Evolutionary conservation across 1,284 basidiomycete genomes (phyloP), one percentile per base, ranked within the genome.

Genomic region (Ganoderma meredithae): DNA sequence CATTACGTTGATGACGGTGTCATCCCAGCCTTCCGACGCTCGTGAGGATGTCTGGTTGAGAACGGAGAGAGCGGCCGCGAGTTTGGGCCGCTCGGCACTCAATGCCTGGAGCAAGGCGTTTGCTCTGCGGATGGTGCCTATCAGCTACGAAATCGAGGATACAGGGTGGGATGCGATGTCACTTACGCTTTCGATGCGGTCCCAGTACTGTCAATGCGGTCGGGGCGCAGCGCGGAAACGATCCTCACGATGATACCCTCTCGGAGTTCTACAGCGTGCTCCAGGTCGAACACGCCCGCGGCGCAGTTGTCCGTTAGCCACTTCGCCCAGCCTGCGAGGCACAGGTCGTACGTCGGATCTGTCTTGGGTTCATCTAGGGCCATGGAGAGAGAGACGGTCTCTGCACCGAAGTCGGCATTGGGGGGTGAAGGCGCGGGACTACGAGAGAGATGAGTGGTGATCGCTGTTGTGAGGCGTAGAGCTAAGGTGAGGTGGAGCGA

Each of bases 251-350:
- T 77, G 1, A 83, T 76, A 53, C 88, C 84, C 68, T 82, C 76
- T 41, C 74, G 84, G 65, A 80, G 82, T 39, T 88, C 62, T 25
- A 69, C 56, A 2, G 61, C 65, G 3, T 67, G 71, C 39, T 81
- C 82, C 3, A 70, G 64, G 15, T 79, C 73, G 8, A 75, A 53
- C 22, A 72, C 74, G 36, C 76, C 75, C 25, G 74, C 72, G 0
- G 78, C 75, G 78, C 81, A 84, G 17, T 75, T 80, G 47, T 85
- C 81, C 22, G 85, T 76, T 25, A 83, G 79, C 91, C 91, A 94
- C 40, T 83, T 79, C 2, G 81, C 85, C 92, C 92, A 94, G 62
- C 87, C 85, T 17, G 89, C 88, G 15, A 93, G 80, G 72, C 88
- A 90, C 66, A 83, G 78, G 52, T 85, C 82, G 74, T 88, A 89